A percentile compares a stretch with the other conserved stretches of the same genome.
Conservation (phyloP, 2,329 filamentous ascomycete species). For the Colletotrichum sp. region DNA sequence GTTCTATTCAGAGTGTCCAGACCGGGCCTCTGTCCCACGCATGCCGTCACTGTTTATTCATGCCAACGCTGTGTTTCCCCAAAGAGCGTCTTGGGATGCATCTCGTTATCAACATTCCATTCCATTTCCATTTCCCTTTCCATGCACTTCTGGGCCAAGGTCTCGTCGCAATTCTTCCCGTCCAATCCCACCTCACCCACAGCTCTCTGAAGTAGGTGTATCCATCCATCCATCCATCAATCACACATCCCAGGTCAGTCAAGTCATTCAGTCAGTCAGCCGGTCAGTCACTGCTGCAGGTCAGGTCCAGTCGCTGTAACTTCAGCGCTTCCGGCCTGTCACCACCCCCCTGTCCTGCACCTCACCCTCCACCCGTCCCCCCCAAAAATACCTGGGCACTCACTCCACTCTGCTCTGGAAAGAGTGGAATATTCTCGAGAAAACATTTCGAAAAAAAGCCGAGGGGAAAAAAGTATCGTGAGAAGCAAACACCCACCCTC, state of each 20-base stretch:
- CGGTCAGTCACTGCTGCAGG: background rate
- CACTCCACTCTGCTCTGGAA: background rate
- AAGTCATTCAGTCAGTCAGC: background rate
- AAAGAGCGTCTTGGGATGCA: background rate
- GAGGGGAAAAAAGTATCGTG: background rate
- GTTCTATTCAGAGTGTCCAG: background rate
- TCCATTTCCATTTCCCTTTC: background rate
- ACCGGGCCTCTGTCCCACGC: background rate
- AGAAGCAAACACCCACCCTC: background rate
- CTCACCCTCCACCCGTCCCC: background rate
- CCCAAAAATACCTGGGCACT: background rate
- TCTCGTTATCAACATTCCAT: background rate
- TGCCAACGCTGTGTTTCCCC: background rate
- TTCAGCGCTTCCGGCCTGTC: background rate
- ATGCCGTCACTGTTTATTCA: conserved; percentile 4
- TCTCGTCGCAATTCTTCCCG: background rate
- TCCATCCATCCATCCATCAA: background rate
- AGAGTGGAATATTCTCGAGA: conserved; percentile 18
- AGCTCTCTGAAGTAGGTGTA: too few species aligned
- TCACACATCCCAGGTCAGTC: background rate
- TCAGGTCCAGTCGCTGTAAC: background rate
- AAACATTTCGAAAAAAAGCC: background rate
- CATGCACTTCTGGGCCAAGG: background rate
- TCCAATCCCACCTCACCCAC: background rate
- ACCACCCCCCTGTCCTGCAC: background rate